Evolutionary conservation across 148 eudicot species (phyloP), one percentile per base, ranked within the genome.

Genomic region (Chenopodium suecicum): DNA sequence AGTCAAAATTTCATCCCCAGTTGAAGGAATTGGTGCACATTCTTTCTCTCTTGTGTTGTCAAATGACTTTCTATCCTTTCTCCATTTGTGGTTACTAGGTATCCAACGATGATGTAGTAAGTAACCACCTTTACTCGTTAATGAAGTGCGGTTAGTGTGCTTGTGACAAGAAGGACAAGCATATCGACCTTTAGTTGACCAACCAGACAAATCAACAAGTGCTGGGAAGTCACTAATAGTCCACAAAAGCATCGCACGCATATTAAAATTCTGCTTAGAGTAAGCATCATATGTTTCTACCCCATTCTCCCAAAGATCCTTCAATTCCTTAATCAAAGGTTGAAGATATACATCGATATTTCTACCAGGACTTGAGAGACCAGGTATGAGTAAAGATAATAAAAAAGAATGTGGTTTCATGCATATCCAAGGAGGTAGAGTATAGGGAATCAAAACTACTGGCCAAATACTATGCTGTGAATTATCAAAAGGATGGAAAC

Each of bases 371-470:
- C 50, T 58, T 7, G 46, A 44, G 17, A 65, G 83, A 6, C 79
- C 67, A 29, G 65, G 79, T 46, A 81, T 75, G 4, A 81, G 78
- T 62, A 87, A 67, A 31, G 83, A 14, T 56, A 87, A 37, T 41
- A 87, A 84, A 31, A 84, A 82, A 32, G 74, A 82, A 9, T 14
- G 48, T 25, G 77, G 67, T 56, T 82, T 84, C 83, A 84, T 78
- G 63, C 89, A 84, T 25, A 81, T 13, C 80, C 79, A 84, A 9
- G 83, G 79, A 19, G 87, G 89, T 10, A 79, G 9, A 48, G 84
- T 87, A 22, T 84, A 87, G 3, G 79, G 79, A 29, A 29, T 29
- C 31, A 29, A 29, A 29, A 29, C 31, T 29, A 29, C 31, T 29
- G 31, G 0, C 31, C 79, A 82, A 34, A 70, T 82, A 67, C 83